Evolutionary conservation across 2,329 filamentous ascomycete species (phyloP).

Genomic region (Cladobotryum mycophilum): DNA sequence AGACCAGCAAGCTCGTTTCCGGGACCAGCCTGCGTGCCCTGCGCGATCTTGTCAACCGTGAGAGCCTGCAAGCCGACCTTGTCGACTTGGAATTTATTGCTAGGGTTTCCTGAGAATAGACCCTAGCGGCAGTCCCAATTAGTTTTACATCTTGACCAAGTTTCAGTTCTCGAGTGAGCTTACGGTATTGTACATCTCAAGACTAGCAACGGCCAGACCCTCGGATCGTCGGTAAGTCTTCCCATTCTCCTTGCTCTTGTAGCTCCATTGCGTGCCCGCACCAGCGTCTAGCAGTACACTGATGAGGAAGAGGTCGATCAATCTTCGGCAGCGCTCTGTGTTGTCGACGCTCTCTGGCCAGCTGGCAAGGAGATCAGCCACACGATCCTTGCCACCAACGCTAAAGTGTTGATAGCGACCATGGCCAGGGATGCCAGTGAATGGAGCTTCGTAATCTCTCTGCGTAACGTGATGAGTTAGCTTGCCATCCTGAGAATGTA

Average conservation of each 20-base stretch:
- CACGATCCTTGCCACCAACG: conserved; percentile 68
- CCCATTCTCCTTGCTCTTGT: conserved; percentile 85
- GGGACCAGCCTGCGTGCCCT: conserved; percentile 77
- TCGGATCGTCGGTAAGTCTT: conserved; percentile 79
- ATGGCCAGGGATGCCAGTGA: conserved; percentile 70
- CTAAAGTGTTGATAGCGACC: conserved; percentile 80
- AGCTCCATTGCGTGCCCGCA: conserved; percentile 84
- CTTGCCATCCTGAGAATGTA: not conserved
- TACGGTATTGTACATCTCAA: conserved; percentile 87
- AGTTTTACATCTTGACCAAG: conserved; percentile 9
- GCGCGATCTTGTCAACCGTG: conserved; percentile 67
- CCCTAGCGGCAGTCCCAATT: conserved; percentile 42
- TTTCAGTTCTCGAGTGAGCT: conserved; percentile 14
- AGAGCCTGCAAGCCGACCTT: conserved; percentile 52
- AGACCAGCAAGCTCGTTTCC: conserved; percentile 78
- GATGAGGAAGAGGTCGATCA: conserved; percentile 72
- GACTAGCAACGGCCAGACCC: conserved; percentile 68
- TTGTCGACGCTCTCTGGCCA: conserved; percentile 65
- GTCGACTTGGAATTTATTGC: conserved; percentile 84
- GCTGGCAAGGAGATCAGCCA: conserved; percentile 62
- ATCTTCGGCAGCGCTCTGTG: conserved; percentile 65
- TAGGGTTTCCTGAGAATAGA: conserved; percentile 74
- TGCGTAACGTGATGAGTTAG: conserved; percentile 17
- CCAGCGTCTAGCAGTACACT: conserved; percentile 83
- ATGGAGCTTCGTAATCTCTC: conserved; percentile 52